Base-by-base conservation (phyloP, 495 filamentous ascomycete species). In the Penicillium subrubescens region DNA sequence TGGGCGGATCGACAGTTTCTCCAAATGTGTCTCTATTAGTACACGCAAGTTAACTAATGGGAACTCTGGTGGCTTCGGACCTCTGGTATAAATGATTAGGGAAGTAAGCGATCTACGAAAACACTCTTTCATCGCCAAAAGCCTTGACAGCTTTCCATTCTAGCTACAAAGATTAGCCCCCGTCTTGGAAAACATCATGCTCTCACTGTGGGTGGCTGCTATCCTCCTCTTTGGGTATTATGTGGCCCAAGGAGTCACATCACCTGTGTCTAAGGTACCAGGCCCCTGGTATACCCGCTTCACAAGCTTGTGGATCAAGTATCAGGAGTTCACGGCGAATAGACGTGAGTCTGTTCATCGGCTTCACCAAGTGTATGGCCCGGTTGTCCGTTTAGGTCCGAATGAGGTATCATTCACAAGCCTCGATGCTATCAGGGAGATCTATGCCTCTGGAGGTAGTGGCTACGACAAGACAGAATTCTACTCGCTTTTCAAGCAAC, bases 391-490 rank as follows among this genome's bases (percentile, higher is more conserved):
- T 5, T 75, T 89, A 15, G 80, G 80, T 4, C 87, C 87, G 0
- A 84, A 85, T 63, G 87, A 90, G 71, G 81, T 89, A 10, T 84
- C 84, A 0, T 89, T 91, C 60, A 82, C 83, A 0, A 83, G 81
- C 2, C 63, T 83, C 1, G 75, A 81, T 21, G 87, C 83, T 0
- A 78, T 89, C n/a, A 87, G 85, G 62, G 86, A 89, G 70, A 90
- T 90, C 23, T 90, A 90, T 71, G 79, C 82, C 33, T 85, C 83
- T 0, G 85, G 84, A 1, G 88, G 88, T 0, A 89, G 87, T 66
- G 87, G 88, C 8, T 90, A 87, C 65, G 83, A 89, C 59, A 90
- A 90, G 75, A 90, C 87, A 0, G 86, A 87, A 64, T 87, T 87
- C 59, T 91, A 90, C 74, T 79, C 84, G 44, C 69, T 89, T 11